These are phyloP conservation scores for Dovyalis caffra DNA, from an alignment of 345 rosid genomes.

Conservation along the genomic window DNA sequence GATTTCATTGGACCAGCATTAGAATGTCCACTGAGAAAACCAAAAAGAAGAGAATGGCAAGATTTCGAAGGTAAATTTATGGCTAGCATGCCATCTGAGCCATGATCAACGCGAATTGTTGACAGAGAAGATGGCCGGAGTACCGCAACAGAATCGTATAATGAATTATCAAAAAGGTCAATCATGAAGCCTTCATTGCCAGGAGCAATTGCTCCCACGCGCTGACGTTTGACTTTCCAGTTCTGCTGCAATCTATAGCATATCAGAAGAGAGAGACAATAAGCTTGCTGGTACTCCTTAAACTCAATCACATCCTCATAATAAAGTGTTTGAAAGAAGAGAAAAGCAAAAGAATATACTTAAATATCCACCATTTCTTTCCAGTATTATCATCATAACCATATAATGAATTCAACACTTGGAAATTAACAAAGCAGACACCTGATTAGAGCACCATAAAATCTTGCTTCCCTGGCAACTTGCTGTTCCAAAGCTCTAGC, in stretches of 20 bases:
- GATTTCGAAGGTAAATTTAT: slow-evolving; percentile 76
- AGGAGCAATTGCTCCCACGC: slow-evolving; percentile 56
- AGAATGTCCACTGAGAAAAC: slow-evolving; percentile 57
- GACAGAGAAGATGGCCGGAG: slow-evolving; percentile 64
- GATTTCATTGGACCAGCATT: slow-evolving; percentile 29
- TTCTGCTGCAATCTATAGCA: slow-evolving; percentile 90
- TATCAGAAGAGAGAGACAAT: slow-evolving; percentile 22
- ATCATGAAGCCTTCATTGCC: slow-evolving; percentile 82
- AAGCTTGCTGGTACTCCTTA: neutral
- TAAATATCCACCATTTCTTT: too few relatives aligned
- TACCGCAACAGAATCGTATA: slow-evolving; percentile 45
- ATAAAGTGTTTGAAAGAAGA: neutral
- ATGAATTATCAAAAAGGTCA: slow-evolving; percentile 74
- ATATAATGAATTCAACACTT: neutral
- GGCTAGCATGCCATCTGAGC: slow-evolving; percentile 89
- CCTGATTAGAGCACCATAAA: slow-evolving; percentile 97
- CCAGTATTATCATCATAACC: too few relatives aligned
- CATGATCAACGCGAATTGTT: slow-evolving; percentile 72
- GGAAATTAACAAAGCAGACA: slow-evolving; percentile 13
- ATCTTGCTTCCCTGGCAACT: slow-evolving; percentile 81
- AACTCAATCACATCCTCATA: neutral
- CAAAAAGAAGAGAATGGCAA: slow-evolving; percentile 68
- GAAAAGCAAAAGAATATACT: too few relatives aligned
- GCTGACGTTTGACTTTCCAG: slow-evolving; percentile 96
- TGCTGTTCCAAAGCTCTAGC: slow-evolving; percentile 86